Conservation (phyloP, 2,329 filamentous ascomycete species). For the Pestalotiopsis sp. region DNA sequence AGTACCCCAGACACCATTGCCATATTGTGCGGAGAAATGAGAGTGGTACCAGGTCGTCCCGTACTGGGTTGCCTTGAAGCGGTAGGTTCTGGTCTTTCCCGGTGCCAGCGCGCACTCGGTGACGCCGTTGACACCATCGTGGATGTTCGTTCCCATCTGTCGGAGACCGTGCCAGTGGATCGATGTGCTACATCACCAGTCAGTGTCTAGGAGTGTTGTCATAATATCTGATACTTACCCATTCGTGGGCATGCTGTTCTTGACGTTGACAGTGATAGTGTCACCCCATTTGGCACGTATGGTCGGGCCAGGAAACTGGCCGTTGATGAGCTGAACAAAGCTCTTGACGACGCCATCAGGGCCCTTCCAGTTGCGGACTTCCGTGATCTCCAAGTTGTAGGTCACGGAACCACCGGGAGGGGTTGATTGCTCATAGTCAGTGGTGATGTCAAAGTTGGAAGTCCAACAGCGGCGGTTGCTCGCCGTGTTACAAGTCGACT, state of each 20-base stretch:
- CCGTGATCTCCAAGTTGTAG: conserved; percentile 24
- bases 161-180: conserved; percentile 11
- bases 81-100: conserved; percentile 24
- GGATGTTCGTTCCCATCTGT: conserved; percentile 15
- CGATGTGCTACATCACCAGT: neutral
- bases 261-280: conserved; percentile 64
- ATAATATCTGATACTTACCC: conserved; percentile 45
- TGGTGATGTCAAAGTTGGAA: conserved; percentile 25
- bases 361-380: conserved; percentile 25
- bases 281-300: conserved; percentile 69
- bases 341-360: conserved; percentile 25
- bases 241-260: conserved; percentile 64
- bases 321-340: conserved; percentile 64
- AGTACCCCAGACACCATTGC: conserved; percentile 48
- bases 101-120: conserved; percentile 35
- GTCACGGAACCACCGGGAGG: conserved; percentile 19
- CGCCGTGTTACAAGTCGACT: conserved; percentile 11
- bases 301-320: conserved; percentile 66
- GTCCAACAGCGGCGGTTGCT: conserved; percentile 27
- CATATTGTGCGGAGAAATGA: conserved; percentile 45
- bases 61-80: conserved; percentile 25
- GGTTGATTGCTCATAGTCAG: conserved; percentile 25
- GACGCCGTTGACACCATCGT: conserved; percentile 40
- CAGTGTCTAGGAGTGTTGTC: neutral
- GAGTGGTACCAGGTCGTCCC: conserved; percentile 42